phyloP scores from a whole-genome alignment of 345 rosid genomes.

The Salix arbutifolia region DNA sequence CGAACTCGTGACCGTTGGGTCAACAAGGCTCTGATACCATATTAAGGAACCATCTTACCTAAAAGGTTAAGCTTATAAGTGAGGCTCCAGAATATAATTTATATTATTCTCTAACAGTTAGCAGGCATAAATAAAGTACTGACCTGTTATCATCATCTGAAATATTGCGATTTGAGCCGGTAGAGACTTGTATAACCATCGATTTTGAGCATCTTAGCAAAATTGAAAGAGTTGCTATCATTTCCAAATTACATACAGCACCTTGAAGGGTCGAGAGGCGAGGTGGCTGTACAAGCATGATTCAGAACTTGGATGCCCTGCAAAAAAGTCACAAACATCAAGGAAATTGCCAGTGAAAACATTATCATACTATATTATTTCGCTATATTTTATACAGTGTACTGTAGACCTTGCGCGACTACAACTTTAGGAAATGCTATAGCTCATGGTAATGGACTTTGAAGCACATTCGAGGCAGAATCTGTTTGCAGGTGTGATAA shows the following conservation, averaged over 20 bases:
- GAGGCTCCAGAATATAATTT: too few species aligned
- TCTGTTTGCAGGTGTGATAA: background rate
- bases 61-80: too few species aligned
- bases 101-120: too few species aligned
- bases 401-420: background rate
- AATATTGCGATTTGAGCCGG: constrained; percentile 11
- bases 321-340: background rate
- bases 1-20: too few species aligned
- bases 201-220: constrained; percentile 36
- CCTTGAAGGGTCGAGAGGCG: constrained; percentile 24
- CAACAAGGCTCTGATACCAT: too few species aligned
- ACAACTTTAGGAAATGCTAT: background rate
- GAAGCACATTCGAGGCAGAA: background rate
- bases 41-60: too few species aligned
- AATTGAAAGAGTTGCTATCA: constrained; percentile 28
- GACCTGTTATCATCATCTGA: constrained; percentile 37
- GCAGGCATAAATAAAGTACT: background rate
- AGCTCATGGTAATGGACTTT: background rate
- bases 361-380: background rate
- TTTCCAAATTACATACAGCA: constrained; percentile 34
- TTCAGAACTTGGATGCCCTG: constrained; percentile 36
- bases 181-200: constrained; percentile 35
- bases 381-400: background rate
- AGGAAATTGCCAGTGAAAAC: constrained; percentile 2
- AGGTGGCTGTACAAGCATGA: background rate